These are phyloP conservation scores for Diaporthe vexans DNA, from an alignment of 2,329 filamentous ascomycete species.

Conservation along the genomic window DNA sequence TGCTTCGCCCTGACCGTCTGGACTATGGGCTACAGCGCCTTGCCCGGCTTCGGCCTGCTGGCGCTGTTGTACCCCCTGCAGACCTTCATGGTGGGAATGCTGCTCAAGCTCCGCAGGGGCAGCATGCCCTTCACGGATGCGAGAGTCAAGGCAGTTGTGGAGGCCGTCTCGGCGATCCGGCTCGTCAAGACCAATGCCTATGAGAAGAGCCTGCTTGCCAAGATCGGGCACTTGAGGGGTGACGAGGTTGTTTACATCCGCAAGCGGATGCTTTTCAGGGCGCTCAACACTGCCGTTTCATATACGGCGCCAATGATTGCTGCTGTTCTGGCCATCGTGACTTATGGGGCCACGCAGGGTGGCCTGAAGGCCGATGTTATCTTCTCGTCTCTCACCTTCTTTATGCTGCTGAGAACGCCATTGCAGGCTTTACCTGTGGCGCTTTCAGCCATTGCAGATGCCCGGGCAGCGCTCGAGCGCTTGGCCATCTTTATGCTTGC, in stretches of 20 bases:
- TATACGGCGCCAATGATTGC: conserved; percentile 47
- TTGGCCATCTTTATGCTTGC: conserved; percentile 44
- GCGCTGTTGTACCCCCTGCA: conserved; percentile 47
- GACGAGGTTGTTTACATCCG: conserved; percentile 47
- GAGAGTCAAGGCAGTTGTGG: conserved; percentile 46
- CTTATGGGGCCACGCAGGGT: conserved; percentile 41
- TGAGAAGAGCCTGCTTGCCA: conserved; percentile 45
- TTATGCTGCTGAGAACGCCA: conserved; percentile 46
- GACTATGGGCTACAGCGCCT: conserved; percentile 47
- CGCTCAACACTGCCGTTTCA: conserved; percentile 46
- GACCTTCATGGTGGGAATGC: conserved; percentile 44
- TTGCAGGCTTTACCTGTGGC: conserved; percentile 44
- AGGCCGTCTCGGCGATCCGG: conserved; percentile 47
- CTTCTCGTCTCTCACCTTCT: conserved; percentile 46
- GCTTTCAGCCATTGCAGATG: conserved; percentile 46
- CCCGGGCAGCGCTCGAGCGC: conserved; percentile 45
- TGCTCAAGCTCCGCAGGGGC: conserved; percentile 45
- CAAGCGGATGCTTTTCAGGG: conserved; percentile 47
- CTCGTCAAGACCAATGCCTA: conserved; percentile 48
- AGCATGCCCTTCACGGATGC: conserved; percentile 48
- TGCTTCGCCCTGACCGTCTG: conserved; percentile 47
- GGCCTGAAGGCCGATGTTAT: conserved; percentile 41
- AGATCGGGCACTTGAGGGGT: conserved; percentile 44
- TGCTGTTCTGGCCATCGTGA: conserved; percentile 46
- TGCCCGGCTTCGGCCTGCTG: conserved; percentile 47